Evolutionary conservation across 2,329 filamentous ascomycete species (phyloP), one percentile per base, ranked within the genome.

Genomic region (Aspergillus eucalypticola): DNA sequence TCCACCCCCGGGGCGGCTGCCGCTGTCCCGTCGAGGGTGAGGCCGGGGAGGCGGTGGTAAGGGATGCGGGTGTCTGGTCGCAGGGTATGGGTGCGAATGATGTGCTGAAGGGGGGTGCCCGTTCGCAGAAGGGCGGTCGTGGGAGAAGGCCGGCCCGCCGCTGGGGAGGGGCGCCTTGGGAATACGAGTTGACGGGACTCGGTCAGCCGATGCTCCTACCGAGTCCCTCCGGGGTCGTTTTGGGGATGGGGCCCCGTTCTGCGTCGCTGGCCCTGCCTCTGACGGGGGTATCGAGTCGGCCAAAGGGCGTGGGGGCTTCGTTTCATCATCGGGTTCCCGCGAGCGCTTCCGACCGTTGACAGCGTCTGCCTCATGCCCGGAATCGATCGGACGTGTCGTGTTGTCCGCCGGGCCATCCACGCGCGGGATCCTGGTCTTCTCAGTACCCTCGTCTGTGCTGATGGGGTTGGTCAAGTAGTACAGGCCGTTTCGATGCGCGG

Each of bases 401-500:
- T 66, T 54, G 32, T 66, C 64, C 3, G 67, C 61, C 5, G 71
- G 67, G 59, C 66, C 70, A 59, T 72, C 68, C 41, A 71, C 64
- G 50, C 70, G 73, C 15, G 64, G 70, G 10, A 71, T 73, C 54
- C 73, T 73, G 41, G 76, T 78, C 62, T 71, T 72, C 57, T 79
- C 76, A 58, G 73, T 68, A 53, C 68, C 72, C 46, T 73, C 71
- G 57, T 77, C 74, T 25, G 67, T 68, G 53, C 69, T 65, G 25
- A 70, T 65, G 54, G 70, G 72, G 60, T 68, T 75, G 61, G 70
- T 75, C 41, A 75, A 75, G 64, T 81, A 81, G 59, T 75, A 74
- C 56, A 79, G 78, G 61, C 74, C 77, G 46, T 79, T 74, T 50
- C 73, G 76, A 60, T 79, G 77, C 49, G 79, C 66, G 11, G 77